A percentile compares a stretch with the other conserved stretches of the same genome.
Conservation (phyloP, 352 stramenopile genomes). For the Globisporangium lucens region DNA sequence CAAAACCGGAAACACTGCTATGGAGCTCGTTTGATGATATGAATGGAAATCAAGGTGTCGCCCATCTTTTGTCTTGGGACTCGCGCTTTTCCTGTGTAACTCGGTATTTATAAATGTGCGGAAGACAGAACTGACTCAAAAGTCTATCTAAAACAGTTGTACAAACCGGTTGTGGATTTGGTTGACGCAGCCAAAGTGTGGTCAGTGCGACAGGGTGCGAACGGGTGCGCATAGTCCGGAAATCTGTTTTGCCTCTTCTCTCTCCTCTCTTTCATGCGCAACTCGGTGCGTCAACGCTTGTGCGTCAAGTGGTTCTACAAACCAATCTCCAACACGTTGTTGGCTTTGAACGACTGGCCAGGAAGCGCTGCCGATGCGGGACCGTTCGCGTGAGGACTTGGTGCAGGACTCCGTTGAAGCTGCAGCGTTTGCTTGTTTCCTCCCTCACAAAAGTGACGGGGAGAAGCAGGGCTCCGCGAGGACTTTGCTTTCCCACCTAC, state of each 20-base stretch:
- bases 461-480: background rate
- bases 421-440: background rate
- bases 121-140: background rate
- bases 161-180: too few relatives aligned
- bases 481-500: too few relatives aligned
- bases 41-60: too few relatives aligned
- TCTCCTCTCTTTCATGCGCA: background rate
- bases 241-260: conserved; percentile 8
- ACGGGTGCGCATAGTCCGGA: background rate
- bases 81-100: background rate
- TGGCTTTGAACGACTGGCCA: conserved; percentile 2
- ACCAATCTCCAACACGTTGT: background rate
- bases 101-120: background rate
- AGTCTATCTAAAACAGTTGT: too few relatives aligned
- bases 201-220: background rate
- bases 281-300: background rate
- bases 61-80: background rate
- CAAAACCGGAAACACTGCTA: too few relatives aligned
- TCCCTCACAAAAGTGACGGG: background rate
- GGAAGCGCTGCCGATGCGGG: background rate
- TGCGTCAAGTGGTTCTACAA: background rate
- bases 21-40: too few relatives aligned
- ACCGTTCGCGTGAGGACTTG: background rate
- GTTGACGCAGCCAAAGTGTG: background rate
- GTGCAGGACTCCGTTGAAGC: background rate